These are phyloP conservation scores for Striga hermonthica DNA, from an alignment of 305 asterid genomes.

Conservation along the genomic window DNA sequence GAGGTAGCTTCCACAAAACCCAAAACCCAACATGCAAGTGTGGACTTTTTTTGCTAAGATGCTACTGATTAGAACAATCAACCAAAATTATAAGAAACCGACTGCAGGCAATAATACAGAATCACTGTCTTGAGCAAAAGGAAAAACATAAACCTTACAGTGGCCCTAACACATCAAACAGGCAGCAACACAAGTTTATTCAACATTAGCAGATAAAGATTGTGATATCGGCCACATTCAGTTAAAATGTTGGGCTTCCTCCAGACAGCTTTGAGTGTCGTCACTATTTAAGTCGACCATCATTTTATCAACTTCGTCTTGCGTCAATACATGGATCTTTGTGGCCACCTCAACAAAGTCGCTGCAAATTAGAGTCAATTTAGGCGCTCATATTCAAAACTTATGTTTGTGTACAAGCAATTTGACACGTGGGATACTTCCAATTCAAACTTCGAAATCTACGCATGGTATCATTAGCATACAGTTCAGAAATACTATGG, in stretches of 20 bases:
- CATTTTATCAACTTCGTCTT: slow-evolving; percentile 93
- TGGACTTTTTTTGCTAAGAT: no score
- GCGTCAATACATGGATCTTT: slow-evolving; percentile 86
- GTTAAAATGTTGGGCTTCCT: slow-evolving; percentile 53
- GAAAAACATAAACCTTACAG: neutral
- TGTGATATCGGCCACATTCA: slow-evolving; percentile 20
- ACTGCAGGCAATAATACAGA: neutral
- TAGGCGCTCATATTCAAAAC: neutral
- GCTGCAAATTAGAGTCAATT: slow-evolving; percentile 42
- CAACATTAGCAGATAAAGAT: neutral
- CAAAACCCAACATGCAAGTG: no score
- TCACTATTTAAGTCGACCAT: slow-evolving; percentile 67
- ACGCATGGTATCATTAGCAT: no score
- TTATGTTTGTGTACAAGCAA: neutral
- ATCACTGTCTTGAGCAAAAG: neutral
- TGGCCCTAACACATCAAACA: neutral
- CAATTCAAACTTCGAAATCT: neutral
- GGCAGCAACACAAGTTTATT: neutral
- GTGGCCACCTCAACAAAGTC: slow-evolving; percentile 79
- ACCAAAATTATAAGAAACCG: neutral
- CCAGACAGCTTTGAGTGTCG: slow-evolving; percentile 91
- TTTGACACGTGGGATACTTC: neutral
- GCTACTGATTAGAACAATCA: neutral
- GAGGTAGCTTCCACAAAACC: no score
- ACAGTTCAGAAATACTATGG: no score